phyloP scores from a whole-genome alignment of 106 monocot genomes.

The Alisma plantagoaquatica region DNA sequence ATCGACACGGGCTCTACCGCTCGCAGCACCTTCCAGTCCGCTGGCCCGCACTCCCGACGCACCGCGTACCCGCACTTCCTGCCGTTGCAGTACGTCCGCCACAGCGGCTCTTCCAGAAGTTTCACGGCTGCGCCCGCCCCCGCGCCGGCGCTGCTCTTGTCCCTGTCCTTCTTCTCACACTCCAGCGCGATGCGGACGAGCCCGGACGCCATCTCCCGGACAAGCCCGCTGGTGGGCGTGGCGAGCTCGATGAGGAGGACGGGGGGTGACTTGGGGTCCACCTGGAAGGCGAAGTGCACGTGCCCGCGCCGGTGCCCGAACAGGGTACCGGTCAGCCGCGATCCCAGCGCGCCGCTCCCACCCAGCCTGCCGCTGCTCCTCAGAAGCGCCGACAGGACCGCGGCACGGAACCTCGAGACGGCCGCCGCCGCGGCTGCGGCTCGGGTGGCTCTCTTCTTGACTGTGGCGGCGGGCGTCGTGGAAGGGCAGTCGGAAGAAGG shows the following conservation, averaged over 20 bases:
- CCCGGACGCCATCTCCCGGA: slow-evolving; percentile 50
- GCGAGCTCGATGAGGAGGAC: slow-evolving; percentile 35
- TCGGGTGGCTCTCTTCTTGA: background rate
- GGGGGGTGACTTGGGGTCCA: slow-evolving; percentile 28
- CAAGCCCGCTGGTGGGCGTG: slow-evolving; percentile 32
- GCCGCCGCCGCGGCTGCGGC: slow-evolving; percentile 7
- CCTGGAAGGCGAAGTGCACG: slow-evolving; percentile 56
- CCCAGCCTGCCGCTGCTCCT: slow-evolving; percentile 1
- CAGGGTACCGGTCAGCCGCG: slow-evolving; percentile 48
- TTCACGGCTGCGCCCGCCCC: background rate
- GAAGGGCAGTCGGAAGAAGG: background rate
- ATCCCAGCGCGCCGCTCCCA: slow-evolving; percentile 7
- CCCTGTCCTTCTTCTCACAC: slow-evolving; percentile 1
- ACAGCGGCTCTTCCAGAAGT: slow-evolving; percentile 8
- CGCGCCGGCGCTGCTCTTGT: background rate
- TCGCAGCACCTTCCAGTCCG: slow-evolving; percentile 33
- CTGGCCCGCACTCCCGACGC: slow-evolving; percentile 18
- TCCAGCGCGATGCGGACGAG: slow-evolving; percentile 41
- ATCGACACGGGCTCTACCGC: slow-evolving; percentile 66
- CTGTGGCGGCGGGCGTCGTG: background rate
- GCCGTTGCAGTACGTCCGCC: slow-evolving; percentile 57
- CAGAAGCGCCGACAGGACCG: background rate
- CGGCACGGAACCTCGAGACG: background rate
- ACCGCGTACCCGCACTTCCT: slow-evolving; percentile 47
- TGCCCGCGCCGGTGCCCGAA: slow-evolving; percentile 53